A percentile compares a stretch with the other conserved stretches of the same genome.
Conservation (phyloP, 129 eudicot genomes). For the Saussurea involucrata region DNA sequence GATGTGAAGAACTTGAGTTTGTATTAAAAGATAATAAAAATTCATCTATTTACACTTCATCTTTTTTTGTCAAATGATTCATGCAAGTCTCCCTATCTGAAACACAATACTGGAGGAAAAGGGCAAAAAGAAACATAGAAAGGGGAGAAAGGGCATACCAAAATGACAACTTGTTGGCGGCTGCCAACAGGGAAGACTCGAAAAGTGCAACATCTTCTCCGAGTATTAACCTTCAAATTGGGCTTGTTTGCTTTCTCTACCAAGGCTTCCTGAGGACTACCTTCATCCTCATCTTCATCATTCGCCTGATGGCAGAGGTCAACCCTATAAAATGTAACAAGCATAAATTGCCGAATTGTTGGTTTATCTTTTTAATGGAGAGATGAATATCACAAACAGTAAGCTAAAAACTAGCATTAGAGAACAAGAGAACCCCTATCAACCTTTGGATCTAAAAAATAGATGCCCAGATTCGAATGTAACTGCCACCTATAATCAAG, state of each 20-base stretch:
- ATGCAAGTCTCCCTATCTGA: not conserved
- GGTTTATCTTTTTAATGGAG: not conserved
- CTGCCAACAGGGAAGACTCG: slow-evolving; percentile 60
- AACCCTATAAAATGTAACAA: slow-evolving; percentile 51
- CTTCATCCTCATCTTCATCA: slow-evolving; percentile 86
- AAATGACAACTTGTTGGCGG: slow-evolving; percentile 75
- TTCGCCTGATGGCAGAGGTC: slow-evolving; percentile 94
- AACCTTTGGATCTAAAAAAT: no score
- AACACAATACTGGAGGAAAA: not conserved
- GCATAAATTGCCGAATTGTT: not conserved
- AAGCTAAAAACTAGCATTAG: not conserved
- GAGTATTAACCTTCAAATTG: slow-evolving; percentile 26
- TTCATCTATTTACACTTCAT: not conserved
- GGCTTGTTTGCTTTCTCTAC: slow-evolving; percentile 51
- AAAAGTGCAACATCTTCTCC: slow-evolving; percentile 57
- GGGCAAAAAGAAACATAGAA: not conserved
- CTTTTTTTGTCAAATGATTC: not conserved
- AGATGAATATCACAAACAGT: not conserved
- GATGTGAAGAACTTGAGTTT: not conserved
- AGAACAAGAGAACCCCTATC: no score
- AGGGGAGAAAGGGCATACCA: slow-evolving; percentile 32
- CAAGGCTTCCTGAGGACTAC: slow-evolving; percentile 58
- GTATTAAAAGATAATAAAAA: not conserved
- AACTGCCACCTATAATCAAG: no score
- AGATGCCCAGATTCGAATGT: no score